Evolutionary conservation across 2,329 filamentous ascomycete species (phyloP), one percentile per base, ranked within the genome.

Genomic region (Hypoxylon sp.): DNA sequence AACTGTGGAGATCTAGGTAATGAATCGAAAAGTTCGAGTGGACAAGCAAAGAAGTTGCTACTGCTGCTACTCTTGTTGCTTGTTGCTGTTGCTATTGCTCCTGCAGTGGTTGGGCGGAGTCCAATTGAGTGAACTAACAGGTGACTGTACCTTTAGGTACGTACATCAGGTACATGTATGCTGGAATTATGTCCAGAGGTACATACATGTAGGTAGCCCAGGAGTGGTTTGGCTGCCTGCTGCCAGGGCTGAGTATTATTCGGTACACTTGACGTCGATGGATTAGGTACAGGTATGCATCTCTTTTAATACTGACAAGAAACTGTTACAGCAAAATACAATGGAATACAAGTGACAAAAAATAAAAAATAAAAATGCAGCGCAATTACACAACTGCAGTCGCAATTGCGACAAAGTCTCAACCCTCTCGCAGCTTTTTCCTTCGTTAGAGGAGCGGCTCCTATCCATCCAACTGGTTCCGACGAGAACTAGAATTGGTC

Each of bases 391-490:
- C 56, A 65, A 60, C 52, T 23, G n/a, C 32, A 55, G n/a, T 41
- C 2, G 17, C 19, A 28, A 53, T 21, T n/a, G n/a, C n/a, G 30
- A 28, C n/a, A 48, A 48, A 60, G 52, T 61, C 46, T 49, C 28
- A 52, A 38, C 48, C 36, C 23, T 13, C 46, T 50, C 61, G 38
- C 19, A 51, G 50, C 41, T 23, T 28, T 60, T 60, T 56, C 45
- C 36, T 55, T 51, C 28, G 13, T 36, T n/a, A 55, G 49, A 51
- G 48, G 49, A 52, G 59, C 61, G 46, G 63, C 58, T 61, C 57
- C 57, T 49, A 66, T 63, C 64, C 63, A 57, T 68, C 38, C 56
- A 50, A 60, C 55, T 65, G 59, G 61, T 60, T 56, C 61, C 45
- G 59, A 41, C 64, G 30, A 50, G 19, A 34, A 41, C 52, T 46